Percentiles rank a stretch among this genome's conserved stretches.
These are phyloP conservation scores for Microsporum canis DNA, from an alignment of 2,329 filamentous ascomycete genomes.

Conservation along the genomic window DNA sequence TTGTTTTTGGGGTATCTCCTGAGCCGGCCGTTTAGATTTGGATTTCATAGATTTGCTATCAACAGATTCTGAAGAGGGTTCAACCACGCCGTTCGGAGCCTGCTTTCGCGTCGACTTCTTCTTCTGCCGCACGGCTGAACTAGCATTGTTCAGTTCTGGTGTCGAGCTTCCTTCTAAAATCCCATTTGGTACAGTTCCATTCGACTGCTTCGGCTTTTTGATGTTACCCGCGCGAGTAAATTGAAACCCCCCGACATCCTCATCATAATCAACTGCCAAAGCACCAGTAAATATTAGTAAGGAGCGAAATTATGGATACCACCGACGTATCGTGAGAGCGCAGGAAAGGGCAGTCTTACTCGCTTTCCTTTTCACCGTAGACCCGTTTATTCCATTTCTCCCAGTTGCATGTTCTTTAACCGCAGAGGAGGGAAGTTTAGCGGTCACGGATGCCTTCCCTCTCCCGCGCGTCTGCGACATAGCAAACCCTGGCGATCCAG, in stretches of 20 bases:
- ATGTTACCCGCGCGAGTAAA: conserved; percentile 49
- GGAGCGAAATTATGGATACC: not conserved
- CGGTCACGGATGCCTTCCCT: conserved; percentile 1
- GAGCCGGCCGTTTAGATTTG: not conserved
- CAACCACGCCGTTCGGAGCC: not conserved
- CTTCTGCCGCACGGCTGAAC: not conserved
- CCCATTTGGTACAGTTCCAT: conserved; percentile 16
- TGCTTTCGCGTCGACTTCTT: not conserved
- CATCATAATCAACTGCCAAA: conserved; percentile 47
- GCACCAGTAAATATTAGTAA: conserved; percentile 7
- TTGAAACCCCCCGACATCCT: conserved; percentile 66
- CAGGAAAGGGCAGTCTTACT: conserved; percentile 25
- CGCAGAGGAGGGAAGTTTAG: conserved; percentile 6
- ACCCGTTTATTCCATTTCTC: conserved; percentile 11
- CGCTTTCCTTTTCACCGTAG: conserved; percentile 33
- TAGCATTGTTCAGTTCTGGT: not conserved
- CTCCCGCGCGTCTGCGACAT: conserved; percentile 14
- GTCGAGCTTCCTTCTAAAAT: not conserved
- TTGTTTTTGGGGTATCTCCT: not conserved
- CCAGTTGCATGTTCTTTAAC: conserved; percentile 4
- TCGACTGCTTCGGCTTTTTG: conserved; percentile 15
- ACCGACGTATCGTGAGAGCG: not conserved
- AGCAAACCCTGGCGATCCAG: not conserved
- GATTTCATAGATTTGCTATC: not conserved
- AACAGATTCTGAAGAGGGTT: not conserved